These are phyloP conservation scores for Trematosphaeria pertusa DNA, from an alignment of 2,329 filamentous ascomycete genomes.

Conservation along the genomic window DNA sequence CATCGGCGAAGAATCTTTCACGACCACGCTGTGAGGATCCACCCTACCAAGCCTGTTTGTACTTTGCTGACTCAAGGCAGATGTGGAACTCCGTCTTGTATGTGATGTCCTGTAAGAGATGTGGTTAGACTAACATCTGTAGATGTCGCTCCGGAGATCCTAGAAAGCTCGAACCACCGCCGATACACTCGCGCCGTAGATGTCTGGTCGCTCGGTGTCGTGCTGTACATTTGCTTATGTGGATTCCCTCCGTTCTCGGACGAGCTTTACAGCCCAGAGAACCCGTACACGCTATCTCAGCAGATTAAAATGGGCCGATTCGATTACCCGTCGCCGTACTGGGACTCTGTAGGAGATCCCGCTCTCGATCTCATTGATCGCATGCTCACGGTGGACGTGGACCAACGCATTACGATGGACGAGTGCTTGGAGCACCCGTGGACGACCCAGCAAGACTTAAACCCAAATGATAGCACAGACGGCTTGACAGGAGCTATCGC, in stretches of 20 bases:
- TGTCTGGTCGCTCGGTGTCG: slow-evolving; percentile 96
- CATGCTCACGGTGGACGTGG: slow-evolving; percentile 90
- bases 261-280: slow-evolving; percentile 80
- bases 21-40: slow-evolving; percentile 79
- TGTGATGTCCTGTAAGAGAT: neutral
- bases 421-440: slow-evolving; percentile 92
- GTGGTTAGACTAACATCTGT: slow-evolving; percentile 25
- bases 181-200: slow-evolving; percentile 96
- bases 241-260: slow-evolving; percentile 98
- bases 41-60: neutral
- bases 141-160: slow-evolving; percentile 93
- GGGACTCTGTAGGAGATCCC: slow-evolving; percentile 85
- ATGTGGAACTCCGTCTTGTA: slow-evolving; percentile 90
- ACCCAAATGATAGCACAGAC: slow-evolving; percentile 84
- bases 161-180: slow-evolving; percentile 80
- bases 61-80: slow-evolving; percentile 43
- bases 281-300: slow-evolving; percentile 84
- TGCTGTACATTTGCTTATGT: slow-evolving; percentile 95
- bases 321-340: slow-evolving; percentile 96
- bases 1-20: slow-evolving; percentile 97
- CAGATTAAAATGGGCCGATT: slow-evolving; percentile 90
- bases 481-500: slow-evolving; percentile 88
- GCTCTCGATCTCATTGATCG: slow-evolving; percentile 92
- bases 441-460: slow-evolving; percentile 67
- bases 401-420: slow-evolving; percentile 84